Percentiles rank a stretch among this genome's conserved stretches.
These are phyloP conservation scores for Vigna trinervia DNA, from an alignment of 306 rosid species.

Conservation along the genomic window DNA sequence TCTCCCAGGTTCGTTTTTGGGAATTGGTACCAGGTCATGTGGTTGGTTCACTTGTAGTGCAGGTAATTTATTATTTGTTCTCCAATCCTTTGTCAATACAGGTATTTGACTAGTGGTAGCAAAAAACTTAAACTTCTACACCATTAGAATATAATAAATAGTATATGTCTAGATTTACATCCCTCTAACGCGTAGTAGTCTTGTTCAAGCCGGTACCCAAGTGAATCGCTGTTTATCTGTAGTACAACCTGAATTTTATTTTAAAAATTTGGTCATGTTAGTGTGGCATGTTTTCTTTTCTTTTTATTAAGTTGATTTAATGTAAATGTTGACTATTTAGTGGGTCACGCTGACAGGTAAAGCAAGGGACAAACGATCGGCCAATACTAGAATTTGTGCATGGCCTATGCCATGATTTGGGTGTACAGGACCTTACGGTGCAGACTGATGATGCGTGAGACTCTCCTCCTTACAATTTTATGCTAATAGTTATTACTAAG, in stretches of 20 bases:
- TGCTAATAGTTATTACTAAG: neutral
- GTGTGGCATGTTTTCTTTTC: neutral
- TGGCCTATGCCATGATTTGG: conserved; percentile 87
- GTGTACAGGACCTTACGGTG: conserved; percentile 84
- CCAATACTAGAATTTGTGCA: conserved; percentile 78
- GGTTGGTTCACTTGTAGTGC: conserved; percentile 77
- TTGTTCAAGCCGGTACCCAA: neutral
- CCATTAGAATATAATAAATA: neutral
- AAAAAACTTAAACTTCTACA: conserved; percentile 15
- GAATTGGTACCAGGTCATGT: conserved; percentile 94
- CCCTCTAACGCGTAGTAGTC: neutral
- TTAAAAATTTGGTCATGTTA: conserved; percentile 16
- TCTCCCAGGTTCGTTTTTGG: conserved; percentile 88
- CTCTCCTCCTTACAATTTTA: conserved; percentile 33
- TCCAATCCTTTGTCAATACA: conserved; percentile 2
- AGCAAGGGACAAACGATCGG: conserved; percentile 72
- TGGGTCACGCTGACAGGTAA: conserved; percentile 61
- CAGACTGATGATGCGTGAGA: conserved; percentile 68
- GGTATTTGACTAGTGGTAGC: conserved; percentile 1
- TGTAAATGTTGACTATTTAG: conserved; percentile 38
- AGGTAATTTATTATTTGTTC: conserved; percentile 50
- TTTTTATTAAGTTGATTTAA: neutral
- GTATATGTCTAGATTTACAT: neutral
- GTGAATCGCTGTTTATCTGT: neutral
- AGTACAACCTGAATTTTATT: conserved; percentile 3